Evolutionary conservation across 176 grass and related monocot genomes (phyloP), one percentile per base, ranked within the genome.

Genomic region (Bonia amplexicaulis): DNA sequence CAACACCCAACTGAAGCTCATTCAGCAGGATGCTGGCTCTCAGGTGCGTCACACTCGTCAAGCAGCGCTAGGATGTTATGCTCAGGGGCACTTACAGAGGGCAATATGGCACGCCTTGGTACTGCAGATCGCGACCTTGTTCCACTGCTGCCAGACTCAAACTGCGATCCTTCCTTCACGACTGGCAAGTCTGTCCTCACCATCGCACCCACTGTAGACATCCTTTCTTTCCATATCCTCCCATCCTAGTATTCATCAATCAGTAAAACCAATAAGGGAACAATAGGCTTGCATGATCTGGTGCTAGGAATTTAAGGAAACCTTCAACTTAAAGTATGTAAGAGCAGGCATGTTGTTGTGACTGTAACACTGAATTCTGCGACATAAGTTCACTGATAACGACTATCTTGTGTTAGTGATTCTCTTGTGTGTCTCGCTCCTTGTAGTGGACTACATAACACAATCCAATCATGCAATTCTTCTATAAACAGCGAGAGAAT

Each of bases 191-290:
- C 93, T 0, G 89, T 83, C 80, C 84, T 93, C 58, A 80, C 63
- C 65, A 86, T 92, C 3, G 77, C 39, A 46, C 93, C 80, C 19
- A 39, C 85, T 59, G 93, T 90, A 79, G 91, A 86, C 85, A 93
- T 90, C 65, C 92, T 93, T 60, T 95, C 96, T 80, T 95, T 95
- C 96, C 96, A 95, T 85, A 88, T 82, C 57, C 87, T 93, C 55
- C 91, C 96, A 87, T 98, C 96, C 96, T 98, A 80, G 49, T 35
- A 92, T 80, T 23, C 82, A 84, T 69, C 42, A 86, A 61, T 6
- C 20, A 66, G 26, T 22, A 33, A 71, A 73, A 42, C 17, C 33
- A 77, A 2, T 27, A 64, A 78, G 47, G 17, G 35, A n/a, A 64
- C 40, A 69, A 13, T 48, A 73, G 51, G 27, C n/a, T 55, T 74